phyloP scores from a whole-genome alignment of 768 basidiomycete species.

The Tylopilus vinaceipallidus region DNA sequence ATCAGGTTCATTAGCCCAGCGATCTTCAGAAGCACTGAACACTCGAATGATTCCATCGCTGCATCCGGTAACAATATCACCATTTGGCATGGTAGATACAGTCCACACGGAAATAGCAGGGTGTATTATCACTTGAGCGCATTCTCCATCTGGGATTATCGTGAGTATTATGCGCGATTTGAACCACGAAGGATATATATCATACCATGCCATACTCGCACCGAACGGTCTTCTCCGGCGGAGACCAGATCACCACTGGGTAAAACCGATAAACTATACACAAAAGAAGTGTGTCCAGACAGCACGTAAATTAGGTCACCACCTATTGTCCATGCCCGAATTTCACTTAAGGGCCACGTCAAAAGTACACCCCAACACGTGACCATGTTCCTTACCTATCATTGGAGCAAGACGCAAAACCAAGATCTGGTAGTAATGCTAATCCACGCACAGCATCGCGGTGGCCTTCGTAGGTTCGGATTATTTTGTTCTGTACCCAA shows the following conservation, averaged over 20 bases:
- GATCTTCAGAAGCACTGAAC: slow-evolving; percentile 71
- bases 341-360: slow-evolving; percentile 56
- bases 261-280: slow-evolving; percentile 84
- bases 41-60: slow-evolving; percentile 88
- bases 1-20: slow-evolving; percentile 68
- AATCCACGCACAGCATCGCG: slow-evolving; percentile 89
- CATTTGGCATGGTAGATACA: slow-evolving; percentile 82
- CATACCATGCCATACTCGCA: slow-evolving; percentile 88
- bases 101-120: slow-evolving; percentile 98
- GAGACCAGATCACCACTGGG: slow-evolving; percentile 82
- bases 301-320: slow-evolving; percentile 75
- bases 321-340: slow-evolving; percentile 87
- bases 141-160: slow-evolving; percentile 68
- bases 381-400: slow-evolving; percentile 58
- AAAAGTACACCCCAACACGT: background rate
- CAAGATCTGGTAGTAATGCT: slow-evolving; percentile 75
- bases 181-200: slow-evolving; percentile 4
- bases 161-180: slow-evolving; percentile 1
- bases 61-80: slow-evolving; percentile 88
- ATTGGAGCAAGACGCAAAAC: slow-evolving; percentile 95
- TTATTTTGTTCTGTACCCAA: slow-evolving; percentile 73
- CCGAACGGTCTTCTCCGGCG: slow-evolving; percentile 91
- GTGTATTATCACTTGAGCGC: slow-evolving; percentile 84
- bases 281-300: slow-evolving; percentile 96
- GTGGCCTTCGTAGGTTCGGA: slow-evolving; percentile 83